Evolutionary conservation across 345 rosid genomes (phyloP).

Genomic region (Pistacia integerrima): DNA sequence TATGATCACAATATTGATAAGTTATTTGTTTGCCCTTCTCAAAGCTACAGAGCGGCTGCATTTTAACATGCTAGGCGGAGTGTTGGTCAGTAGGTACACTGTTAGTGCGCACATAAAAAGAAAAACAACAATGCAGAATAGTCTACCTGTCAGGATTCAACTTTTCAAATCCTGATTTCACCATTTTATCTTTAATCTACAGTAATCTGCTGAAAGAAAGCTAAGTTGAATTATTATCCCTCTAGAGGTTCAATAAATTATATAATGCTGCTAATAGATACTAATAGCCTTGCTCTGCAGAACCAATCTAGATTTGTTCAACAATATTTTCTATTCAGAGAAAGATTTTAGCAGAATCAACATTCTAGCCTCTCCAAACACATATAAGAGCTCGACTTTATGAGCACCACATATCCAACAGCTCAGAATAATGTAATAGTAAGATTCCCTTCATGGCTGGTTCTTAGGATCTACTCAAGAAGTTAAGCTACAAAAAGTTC

Average conservation of each 20-base stretch:
- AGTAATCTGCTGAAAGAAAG: neutral
- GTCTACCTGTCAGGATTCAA: too few relatives aligned
- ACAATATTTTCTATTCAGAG: neutral
- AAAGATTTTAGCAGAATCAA: neutral
- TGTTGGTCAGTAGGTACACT: neutral
- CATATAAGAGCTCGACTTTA: neutral
- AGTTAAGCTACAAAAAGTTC: too few relatives aligned
- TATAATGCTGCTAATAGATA: neutral
- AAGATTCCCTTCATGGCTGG: neutral
- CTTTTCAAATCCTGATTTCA: neutral
- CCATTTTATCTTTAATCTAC: neutral
- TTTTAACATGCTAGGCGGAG: neutral
- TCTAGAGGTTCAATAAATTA: neutral
- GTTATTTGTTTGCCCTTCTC: neutral
- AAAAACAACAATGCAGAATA: too few relatives aligned
- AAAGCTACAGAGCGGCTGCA: neutral
- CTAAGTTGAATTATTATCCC: neutral
- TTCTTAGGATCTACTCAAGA: neutral
- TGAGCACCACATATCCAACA: neutral
- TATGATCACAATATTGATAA: neutral
- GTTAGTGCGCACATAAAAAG: too few relatives aligned
- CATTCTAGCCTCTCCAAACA: slow-evolving; percentile 9
- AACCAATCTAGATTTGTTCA: neutral
- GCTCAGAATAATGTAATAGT: neutral
- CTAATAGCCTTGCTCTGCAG: neutral